Conservation (phyloP, 73 alveolate species). For the Tetrahymena elliotti region DNA sequence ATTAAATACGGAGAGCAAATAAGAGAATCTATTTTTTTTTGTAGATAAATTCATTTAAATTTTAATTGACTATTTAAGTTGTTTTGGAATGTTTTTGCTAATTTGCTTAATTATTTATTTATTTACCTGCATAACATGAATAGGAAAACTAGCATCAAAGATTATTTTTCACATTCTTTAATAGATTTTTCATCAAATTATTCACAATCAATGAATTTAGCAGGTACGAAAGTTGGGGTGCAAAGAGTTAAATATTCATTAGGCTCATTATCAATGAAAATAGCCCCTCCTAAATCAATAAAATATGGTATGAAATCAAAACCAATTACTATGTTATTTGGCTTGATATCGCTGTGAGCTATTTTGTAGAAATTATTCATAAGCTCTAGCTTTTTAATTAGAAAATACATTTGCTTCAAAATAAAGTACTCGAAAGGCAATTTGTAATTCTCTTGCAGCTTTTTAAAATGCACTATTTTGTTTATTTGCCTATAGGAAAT, state of each 20-base stretch:
- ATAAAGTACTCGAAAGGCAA: not conserved
- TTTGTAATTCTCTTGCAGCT: not conserved
- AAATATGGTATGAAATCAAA: not conserved
- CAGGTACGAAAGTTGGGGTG: not conserved
- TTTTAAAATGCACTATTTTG: not conserved
- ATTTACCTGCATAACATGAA: not conserved
- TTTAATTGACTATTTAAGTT: not conserved
- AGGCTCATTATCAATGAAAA: not conserved
- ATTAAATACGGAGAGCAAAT: no score
- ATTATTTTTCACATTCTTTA: not conserved
- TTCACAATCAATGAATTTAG: not conserved
- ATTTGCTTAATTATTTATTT: no score
- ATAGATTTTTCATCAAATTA: not conserved
- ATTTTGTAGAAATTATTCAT: not conserved
- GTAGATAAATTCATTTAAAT: no score
- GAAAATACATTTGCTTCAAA: not conserved
- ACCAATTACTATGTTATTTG: not conserved
- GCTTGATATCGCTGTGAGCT: not conserved
- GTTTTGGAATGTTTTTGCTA: no score
- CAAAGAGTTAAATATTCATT: not conserved
- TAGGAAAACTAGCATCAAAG: not conserved
- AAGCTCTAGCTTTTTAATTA: not conserved
- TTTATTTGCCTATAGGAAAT: not conserved
- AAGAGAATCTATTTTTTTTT: no score
- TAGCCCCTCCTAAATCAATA: not conserved